These are phyloP conservation scores for Diutina pseudorugosa DNA, from an alignment of 1,139 yeast species.

Conservation along the genomic window DNA sequence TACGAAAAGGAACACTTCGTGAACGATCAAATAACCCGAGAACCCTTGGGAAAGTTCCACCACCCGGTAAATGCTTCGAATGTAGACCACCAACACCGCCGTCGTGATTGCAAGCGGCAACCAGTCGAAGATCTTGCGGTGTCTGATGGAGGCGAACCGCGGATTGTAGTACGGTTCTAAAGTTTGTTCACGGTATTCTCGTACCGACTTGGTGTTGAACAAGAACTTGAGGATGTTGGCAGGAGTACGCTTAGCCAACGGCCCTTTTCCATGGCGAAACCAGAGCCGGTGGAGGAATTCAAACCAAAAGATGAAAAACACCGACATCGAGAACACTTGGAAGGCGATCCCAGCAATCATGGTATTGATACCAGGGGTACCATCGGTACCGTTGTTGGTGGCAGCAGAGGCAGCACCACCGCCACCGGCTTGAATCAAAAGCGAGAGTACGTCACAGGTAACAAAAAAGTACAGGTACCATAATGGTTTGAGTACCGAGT, in stretches of 20 bases:
- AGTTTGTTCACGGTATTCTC: conserved; percentile 12
- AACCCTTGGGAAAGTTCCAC: conserved; percentile 75
- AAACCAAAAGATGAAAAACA: conserved; percentile 47
- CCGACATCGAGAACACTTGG: conserved; percentile 64
- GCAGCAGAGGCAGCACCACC: conserved; percentile 63
- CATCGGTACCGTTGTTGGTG: conserved; percentile 43
- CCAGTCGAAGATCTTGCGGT: conserved; percentile 25
- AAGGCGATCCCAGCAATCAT: conserved; percentile 77
- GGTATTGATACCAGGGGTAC: conserved; percentile 51
- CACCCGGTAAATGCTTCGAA: conserved; percentile 72
- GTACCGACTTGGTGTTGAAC: conserved; percentile 15
- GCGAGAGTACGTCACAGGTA: conserved; percentile 52
- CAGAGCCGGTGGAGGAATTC: conserved; percentile 38
- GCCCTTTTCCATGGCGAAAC: conserved; percentile 16
- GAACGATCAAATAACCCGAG: conserved; percentile 52
- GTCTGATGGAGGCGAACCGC: conserved; percentile 23
- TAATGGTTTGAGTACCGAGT: conserved; percentile 59
- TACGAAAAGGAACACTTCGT: conserved; percentile 64
- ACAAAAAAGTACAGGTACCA: conserved; percentile 63
- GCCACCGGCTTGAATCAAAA: conserved; percentile 72
- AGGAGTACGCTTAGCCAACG: conserved; percentile 16
- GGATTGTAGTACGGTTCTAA: conserved; percentile 28
- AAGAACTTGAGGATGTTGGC: conserved; percentile 19
- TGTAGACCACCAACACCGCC: conserved; percentile 47
- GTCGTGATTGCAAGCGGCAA: conserved; percentile 41